Percentiles rank a stretch among this genome's conserved stretches.
Conservation (phyloP, 192 early-diverging fungal genomes). For the Backusella tarrabulga region DNA sequence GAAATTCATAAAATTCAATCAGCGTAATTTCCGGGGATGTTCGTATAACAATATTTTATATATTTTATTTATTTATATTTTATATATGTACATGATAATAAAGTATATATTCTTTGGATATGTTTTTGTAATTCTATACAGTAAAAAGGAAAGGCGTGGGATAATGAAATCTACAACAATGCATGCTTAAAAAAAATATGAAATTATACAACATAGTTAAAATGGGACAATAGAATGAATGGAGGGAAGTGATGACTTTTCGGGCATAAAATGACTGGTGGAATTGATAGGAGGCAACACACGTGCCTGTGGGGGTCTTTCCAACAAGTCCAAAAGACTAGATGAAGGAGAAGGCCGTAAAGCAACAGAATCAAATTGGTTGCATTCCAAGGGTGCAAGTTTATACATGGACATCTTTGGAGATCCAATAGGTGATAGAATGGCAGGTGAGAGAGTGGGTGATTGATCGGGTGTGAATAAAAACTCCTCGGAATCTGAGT, state of each 20-base stretch:
- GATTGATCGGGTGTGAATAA: constrained; percentile 19
- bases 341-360: neutral
- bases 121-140: constrained; percentile 3
- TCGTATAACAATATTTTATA: neutral
- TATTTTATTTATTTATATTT: neutral
- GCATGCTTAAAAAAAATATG: neutral
- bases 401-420: constrained; percentile 20
- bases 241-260: constrained; percentile 15
- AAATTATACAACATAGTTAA: neutral
- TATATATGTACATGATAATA: neutral
- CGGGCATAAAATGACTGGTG: neutral
- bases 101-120: neutral
- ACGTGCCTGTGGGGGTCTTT: constrained; percentile 21
- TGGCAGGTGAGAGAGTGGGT: constrained; percentile 12
- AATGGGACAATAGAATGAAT: constrained; percentile 25
- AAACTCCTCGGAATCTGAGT: constrained; percentile 22
- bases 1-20: neutral
- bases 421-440: constrained; percentile 20
- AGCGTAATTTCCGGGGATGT: constrained; percentile 11
- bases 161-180: neutral
- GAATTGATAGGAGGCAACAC: constrained; percentile 15
- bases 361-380: neutral
- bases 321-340: constrained; percentile 16
- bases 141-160: neutral
- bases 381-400: constrained; percentile 27